A percentile compares a stretch with the other conserved stretches of the same genome.
phyloP scores from a whole-genome alignment of 805 yeast species.

The Pichia nakasei region DNA sequence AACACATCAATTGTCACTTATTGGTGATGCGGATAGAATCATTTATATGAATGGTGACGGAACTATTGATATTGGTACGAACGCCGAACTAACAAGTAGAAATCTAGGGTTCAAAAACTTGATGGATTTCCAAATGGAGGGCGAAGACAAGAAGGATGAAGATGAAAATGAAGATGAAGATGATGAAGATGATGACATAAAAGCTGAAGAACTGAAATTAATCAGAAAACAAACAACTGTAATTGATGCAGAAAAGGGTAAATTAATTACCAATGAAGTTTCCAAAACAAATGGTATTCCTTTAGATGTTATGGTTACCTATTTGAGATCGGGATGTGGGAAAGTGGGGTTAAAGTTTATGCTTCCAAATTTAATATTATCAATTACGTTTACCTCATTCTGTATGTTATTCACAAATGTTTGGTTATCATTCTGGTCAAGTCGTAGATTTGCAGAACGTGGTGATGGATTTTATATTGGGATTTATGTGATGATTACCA shows the following conservation, averaged over 20 bases:
- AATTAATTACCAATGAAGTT: constrained; percentile 25
- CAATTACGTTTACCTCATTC: constrained; percentile 34
- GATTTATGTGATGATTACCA: constrained; percentile 51
- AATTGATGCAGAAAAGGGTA: constrained; percentile 25
- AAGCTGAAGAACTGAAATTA: constrained; percentile 15
- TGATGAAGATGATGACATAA: constrained; percentile 22
- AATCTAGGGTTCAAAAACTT: constrained; percentile 42
- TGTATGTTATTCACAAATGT: constrained; percentile 51
- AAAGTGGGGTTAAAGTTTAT: constrained; percentile 27
- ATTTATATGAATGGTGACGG: constrained; percentile 61
- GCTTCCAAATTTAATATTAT: constrained; percentile 13
- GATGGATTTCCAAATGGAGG: constrained; percentile 32
- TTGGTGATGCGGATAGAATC: constrained; percentile 59
- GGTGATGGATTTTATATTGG: constrained; percentile 60
- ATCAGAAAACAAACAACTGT: constrained; percentile 16
- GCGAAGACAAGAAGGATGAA: background rate
- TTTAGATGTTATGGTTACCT: constrained; percentile 38
- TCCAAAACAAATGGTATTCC: constrained; percentile 31
- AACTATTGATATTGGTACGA: constrained; percentile 48
- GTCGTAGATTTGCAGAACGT: constrained; percentile 35
- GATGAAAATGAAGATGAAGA: constrained; percentile 18
- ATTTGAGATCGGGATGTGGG: constrained; percentile 51
- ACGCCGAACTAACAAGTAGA: constrained; percentile 38
- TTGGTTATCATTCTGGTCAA: constrained; percentile 81
- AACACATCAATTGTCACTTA: constrained; percentile 71